Evolutionary conservation across 1,139 yeast genomes (phyloP).

Genomic region (Pichia sp.): DNA sequence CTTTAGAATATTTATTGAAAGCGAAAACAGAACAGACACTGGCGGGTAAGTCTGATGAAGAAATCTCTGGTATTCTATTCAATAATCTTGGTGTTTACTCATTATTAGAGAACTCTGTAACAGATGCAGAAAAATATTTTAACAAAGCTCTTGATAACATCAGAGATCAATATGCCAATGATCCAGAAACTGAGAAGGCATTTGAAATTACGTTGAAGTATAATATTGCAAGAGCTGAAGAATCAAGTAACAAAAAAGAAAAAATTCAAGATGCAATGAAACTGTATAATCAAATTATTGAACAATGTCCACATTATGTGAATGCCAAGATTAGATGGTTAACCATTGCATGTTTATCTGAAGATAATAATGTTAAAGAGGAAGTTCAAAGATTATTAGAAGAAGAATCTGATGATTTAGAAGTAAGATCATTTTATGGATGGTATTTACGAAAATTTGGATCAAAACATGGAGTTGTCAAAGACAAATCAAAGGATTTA

Average conservation of each 20-base stretch:
- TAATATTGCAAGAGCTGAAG: slow-evolving; percentile 61
- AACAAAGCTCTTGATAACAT: slow-evolving; percentile 22
- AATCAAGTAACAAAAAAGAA: slow-evolving; percentile 33
- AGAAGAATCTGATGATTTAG: slow-evolving; percentile 57
- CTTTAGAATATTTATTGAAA: slow-evolving; percentile 50
- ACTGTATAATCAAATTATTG: slow-evolving; percentile 50
- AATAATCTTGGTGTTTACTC: slow-evolving; percentile 87
- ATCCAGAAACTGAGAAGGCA: slow-evolving; percentile 23
- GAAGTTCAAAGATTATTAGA: slow-evolving; percentile 52
- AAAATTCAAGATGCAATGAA: slow-evolving; percentile 39
- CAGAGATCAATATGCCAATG: slow-evolving; percentile 26
- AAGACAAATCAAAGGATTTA: slow-evolving; percentile 41
- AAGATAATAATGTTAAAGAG: slow-evolving; percentile 36
- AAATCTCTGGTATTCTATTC: slow-evolving; percentile 60
- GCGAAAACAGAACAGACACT: slow-evolving; percentile 43
- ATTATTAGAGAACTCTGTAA: slow-evolving; percentile 44
- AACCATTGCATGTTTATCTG: slow-evolving; percentile 36
- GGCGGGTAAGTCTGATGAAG: slow-evolving; percentile 36
- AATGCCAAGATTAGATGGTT: slow-evolving; percentile 72
- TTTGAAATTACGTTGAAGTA: slow-evolving; percentile 46
- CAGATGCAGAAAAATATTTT: slow-evolving; percentile 23
- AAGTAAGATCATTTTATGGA: slow-evolving; percentile 84
- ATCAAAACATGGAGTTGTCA: slow-evolving; percentile 30
- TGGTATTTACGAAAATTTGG: slow-evolving; percentile 75
- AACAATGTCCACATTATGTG: slow-evolving; percentile 61